Evolutionary conservation across 2,329 filamentous ascomycete species (phyloP), one percentile per base, ranked within the genome.

Genomic region (Fusarium nanum): DNA sequence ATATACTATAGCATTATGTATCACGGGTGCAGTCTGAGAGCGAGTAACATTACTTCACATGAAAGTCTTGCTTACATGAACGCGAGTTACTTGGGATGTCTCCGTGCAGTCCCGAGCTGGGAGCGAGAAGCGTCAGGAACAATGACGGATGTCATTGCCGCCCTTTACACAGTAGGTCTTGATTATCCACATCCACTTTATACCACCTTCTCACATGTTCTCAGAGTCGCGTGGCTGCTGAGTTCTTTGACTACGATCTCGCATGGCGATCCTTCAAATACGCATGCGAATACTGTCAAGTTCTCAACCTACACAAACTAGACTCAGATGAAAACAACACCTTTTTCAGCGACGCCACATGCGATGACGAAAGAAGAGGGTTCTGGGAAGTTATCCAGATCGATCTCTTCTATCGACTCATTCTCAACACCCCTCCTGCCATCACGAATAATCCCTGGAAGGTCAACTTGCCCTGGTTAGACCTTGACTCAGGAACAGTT

Each of bases 301-400:
- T 28, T 9, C 71, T 79, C 9, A 76, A 78, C 42, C 42, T 79
- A 1, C 77, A 79, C 30, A 78, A 73, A 14, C 68, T 78, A 4
- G 77, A 78, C 47, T 76, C 70, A 6, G 70, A 71, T 11, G 71
- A 72, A 12, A 60, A 58, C 25, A 44, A 49, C 12, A 56, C 60
- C 2, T 72, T 57, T 13, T 56, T 60, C 14, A 53, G 63, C 9
- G 62, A 56, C 6, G 63, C 64, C 22, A 71, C 49, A 23, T 71
- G 61, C 23, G 68, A 74, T 9, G 65, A 72, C 2, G 76, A 79
- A 25, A 72, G 77, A 11, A 73, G 73, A 25, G 75, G 73, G 0
- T 77, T 78, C 28, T 79, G 77, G 77, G 75, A 78, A n/a, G 71
- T 79, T 5, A 73, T 79, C 2, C 76, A 79, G 27, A 69, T 77